These are phyloP conservation scores for Rhodotorula paludigena DNA, from an alignment of 768 basidiomycete genomes.

Conservation along the genomic window DNA sequence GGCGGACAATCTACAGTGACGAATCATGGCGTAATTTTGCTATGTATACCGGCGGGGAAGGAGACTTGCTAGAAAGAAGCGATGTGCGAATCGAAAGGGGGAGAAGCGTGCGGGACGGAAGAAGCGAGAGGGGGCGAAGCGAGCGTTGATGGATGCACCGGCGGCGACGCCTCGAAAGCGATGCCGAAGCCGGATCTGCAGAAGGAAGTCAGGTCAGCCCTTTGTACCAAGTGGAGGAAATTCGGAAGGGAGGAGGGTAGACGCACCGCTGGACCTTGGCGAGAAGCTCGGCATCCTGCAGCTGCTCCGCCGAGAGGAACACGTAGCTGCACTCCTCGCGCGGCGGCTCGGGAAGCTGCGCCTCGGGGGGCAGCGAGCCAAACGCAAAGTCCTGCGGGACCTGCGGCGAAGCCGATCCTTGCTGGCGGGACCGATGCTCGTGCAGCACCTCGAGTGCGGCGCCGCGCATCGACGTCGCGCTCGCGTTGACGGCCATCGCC, in stretches of 20 bases:
- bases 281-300: constrained; percentile 8
- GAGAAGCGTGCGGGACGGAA: constrained; percentile 1
- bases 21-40: no score
- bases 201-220: not conserved
- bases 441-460: constrained; percentile 17
- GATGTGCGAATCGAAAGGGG: no score
- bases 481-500: not conserved
- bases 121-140: not conserved
- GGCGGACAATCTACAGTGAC: no score
- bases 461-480: constrained; percentile 4
- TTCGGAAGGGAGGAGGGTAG: not conserved
- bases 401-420: not conserved
- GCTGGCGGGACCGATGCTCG: not conserved
- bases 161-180: constrained; percentile 14
- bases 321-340: constrained; percentile 15
- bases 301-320: constrained; percentile 13
- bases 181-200: no score
- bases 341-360: not conserved
- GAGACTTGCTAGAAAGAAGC: not conserved
- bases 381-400: not conserved
- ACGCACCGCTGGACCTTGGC: constrained; percentile 10
- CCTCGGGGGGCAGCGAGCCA: not conserved
- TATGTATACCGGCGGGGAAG: no score
- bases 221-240: no score
- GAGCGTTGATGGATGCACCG: not conserved